Evolutionary conservation across 257 asterid species (phyloP).

Genomic region (Primulina tabacum): DNA sequence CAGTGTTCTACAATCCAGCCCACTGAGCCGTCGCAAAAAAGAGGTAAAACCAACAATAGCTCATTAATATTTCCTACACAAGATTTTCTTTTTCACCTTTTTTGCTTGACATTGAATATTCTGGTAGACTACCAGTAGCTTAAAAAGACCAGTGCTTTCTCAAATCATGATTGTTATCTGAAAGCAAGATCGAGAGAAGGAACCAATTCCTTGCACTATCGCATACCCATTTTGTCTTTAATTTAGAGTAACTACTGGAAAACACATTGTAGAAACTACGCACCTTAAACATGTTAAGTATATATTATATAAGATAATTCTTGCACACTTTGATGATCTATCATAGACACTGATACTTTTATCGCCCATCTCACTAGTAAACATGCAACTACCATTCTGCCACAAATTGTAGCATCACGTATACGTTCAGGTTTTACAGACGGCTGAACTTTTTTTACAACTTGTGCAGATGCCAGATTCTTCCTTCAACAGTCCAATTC

Average conservation of each 20-base stretch:
- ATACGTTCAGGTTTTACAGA: not conserved
- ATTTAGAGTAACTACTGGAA: too few relatives aligned
- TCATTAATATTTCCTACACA: not conserved
- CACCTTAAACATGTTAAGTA: not conserved
- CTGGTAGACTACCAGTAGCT: constrained; percentile 1
- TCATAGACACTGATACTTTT: not conserved
- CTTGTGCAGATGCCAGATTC: constrained; percentile 43
- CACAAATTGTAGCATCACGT: not conserved
- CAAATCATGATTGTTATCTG: not conserved
- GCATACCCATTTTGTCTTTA: not conserved
- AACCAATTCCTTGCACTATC: not conserved
- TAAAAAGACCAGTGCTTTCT: not conserved
- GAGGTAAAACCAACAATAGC: constrained; percentile 31
- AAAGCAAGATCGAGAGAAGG: not conserved
- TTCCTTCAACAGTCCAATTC: constrained; percentile 35
- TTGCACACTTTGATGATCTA: not conserved
- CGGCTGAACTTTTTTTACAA: not conserved
- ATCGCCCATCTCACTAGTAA: not conserved
- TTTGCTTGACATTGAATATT: not conserved
- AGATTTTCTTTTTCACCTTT: not conserved
- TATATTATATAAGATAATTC: not conserved
- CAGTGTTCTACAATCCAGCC: constrained; percentile 53
- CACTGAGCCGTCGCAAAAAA: constrained; percentile 42
- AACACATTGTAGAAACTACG: not conserved
- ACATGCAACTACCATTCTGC: not conserved